Conservation (phyloP, 2,329 filamentous ascomycete species). For the Aureobasidium sp. region DNA sequence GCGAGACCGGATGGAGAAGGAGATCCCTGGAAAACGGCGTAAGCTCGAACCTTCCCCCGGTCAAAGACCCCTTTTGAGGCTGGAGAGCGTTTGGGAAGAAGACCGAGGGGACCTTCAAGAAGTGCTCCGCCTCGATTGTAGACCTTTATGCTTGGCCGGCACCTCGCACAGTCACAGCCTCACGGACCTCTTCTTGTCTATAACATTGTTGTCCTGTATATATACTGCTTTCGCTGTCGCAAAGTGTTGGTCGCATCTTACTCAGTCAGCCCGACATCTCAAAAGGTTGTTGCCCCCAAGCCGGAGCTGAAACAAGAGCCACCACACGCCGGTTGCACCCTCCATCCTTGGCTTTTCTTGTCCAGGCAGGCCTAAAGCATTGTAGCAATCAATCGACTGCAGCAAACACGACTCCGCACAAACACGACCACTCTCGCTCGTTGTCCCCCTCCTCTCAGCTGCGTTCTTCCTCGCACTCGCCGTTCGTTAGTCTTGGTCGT, state of each 20-base stretch:
- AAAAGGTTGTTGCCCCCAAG: background rate
- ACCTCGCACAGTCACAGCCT: constrained; percentile 3
- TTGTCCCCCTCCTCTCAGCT: background rate
- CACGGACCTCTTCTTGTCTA: background rate
- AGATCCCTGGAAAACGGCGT: background rate
- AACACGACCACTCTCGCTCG: constrained; percentile 1
- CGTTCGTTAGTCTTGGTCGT: background rate
- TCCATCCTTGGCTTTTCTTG: constrained; percentile 1
- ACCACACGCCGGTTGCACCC: background rate
- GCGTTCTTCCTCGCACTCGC: background rate
- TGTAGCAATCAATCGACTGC: constrained; percentile 5
- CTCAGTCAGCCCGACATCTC: background rate
- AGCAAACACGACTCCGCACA: background rate
- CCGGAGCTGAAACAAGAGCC: background rate
- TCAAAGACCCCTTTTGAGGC: background rate
- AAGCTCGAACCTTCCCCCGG: background rate
- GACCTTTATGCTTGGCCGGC: background rate
- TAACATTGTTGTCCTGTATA: background rate
- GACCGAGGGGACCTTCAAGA: background rate
- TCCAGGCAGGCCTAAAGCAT: background rate
- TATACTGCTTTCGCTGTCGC: background rate
- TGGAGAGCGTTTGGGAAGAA: background rate
- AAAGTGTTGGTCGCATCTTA: background rate
- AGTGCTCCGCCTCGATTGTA: background rate
- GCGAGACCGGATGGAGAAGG: background rate